Evolutionary conservation across 768 basidiomycete genomes (phyloP), one percentile per base, ranked within the genome.

Genomic region (Butyriboletus loyo): DNA sequence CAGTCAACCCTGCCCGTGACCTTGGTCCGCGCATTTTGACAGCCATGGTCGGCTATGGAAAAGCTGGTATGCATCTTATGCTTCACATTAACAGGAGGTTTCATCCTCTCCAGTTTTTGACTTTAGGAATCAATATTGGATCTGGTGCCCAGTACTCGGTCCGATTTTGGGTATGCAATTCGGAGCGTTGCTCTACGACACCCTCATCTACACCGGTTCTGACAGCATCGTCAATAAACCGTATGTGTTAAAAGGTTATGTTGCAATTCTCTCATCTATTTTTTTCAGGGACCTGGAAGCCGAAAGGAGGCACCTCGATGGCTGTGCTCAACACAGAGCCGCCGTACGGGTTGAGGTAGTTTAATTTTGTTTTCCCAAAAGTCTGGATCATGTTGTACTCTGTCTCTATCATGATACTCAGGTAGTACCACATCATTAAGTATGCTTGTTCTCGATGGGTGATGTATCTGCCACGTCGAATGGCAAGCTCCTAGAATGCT

Each of bases 1-100:
- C 85, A 5, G 69, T 87, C 46, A 87, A 87, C 58, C 86, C 86
- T 36, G 84, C 86, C 30, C 82, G 87, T 60, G 86, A 88, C 68
- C 70, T 88, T 27, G 86, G 87, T 6, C 86, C 86, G 2, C 76
- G 86, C 9, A 58, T 88, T 31, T 65, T 87, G 62, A 86, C 84
- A 1, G 77, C 85, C 6, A 86, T 87, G 82, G 85, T 77, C 7
- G 87, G 86, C n/a, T 89, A 86, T 58, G 86, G 86, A 21, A 68
- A 10, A 40, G 66, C 53, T 34, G 66, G 61, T 73, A 75, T 36
- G 81, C 77, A 17, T 80, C 72, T 45, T 24, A 10, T 42, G 10
- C 38, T 13, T 32, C 22, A 19, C 21, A 31, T 28, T 14, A 6
- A 35, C 17, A 27, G 9, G 4, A 7, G 28, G 14, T 27, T 19